A percentile compares a stretch with the other conserved stretches of the same genome.
These are phyloP conservation scores for Massospora cicadina DNA, from an alignment of 371 early-diverging fungal genomes.

Conservation along the genomic window DNA sequence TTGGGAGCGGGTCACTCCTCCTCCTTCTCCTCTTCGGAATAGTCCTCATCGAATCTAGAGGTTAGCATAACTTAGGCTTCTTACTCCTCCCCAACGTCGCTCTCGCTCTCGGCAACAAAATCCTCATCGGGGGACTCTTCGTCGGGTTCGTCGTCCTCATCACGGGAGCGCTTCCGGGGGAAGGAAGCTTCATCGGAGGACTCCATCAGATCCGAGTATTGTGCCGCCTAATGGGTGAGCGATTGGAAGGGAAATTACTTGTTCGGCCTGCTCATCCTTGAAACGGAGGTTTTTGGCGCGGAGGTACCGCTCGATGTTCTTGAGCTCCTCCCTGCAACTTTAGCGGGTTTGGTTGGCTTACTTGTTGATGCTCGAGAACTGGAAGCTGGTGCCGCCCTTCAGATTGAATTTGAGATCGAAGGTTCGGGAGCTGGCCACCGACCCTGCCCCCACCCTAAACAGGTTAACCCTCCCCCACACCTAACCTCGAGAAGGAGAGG, in stretches of 20 bases:
- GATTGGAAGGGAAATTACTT: slow-evolving; percentile 32
- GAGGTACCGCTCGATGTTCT: slow-evolving; percentile 60
- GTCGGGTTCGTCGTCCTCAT: slow-evolving; percentile 13
- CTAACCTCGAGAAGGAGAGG: slow-evolving; percentile 65
- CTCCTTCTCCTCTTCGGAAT: neutral
- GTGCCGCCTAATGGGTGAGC: slow-evolving; percentile 3
- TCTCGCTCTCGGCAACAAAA: slow-evolving; percentile 11
- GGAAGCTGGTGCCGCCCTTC: slow-evolving; percentile 55
- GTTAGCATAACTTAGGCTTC: neutral
- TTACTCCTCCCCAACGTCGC: slow-evolving; percentile 8
- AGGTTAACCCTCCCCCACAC: neutral
- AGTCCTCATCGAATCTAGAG: slow-evolving; percentile 8
- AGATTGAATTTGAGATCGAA: slow-evolving; percentile 87
- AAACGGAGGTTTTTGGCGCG: slow-evolving; percentile 66
- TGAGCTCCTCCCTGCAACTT: slow-evolving; percentile 60
- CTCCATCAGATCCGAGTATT: slow-evolving; percentile 12
- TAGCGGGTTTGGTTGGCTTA: slow-evolving; percentile 11
- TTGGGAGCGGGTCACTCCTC: too few species aligned
- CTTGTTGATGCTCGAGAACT: slow-evolving; percentile 72
- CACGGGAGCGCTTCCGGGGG: slow-evolving; percentile 3
- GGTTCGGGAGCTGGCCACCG: slow-evolving; percentile 51
- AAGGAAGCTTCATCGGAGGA: slow-evolving; percentile 14
- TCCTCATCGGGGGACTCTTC: slow-evolving; percentile 23
- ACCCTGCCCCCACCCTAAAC: slow-evolving; percentile 45
- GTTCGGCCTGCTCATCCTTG: slow-evolving; percentile 35